A percentile compares a stretch with the other conserved stretches of the same genome.
phyloP scores from a whole-genome alignment of 805 yeast species.

The Saturnispora saitoi region DNA sequence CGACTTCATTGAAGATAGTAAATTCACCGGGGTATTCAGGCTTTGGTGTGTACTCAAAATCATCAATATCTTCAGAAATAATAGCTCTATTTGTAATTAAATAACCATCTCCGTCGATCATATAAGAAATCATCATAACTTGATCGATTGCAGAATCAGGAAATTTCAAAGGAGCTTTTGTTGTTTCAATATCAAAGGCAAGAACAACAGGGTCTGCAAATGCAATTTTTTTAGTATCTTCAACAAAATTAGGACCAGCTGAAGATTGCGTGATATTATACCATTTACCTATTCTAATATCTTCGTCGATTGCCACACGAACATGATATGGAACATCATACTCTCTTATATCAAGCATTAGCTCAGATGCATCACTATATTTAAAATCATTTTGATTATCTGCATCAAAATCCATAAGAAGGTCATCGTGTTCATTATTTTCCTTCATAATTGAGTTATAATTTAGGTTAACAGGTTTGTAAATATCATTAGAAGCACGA shows the following conservation, averaged over 20 bases:
- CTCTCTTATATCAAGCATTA: conserved; percentile 76
- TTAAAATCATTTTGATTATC: conserved; percentile 15
- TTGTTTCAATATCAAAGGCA: conserved; percentile 97
- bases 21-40: conserved; percentile 92
- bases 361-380: conserved; percentile 47
- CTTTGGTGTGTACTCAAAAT: conserved; percentile 94
- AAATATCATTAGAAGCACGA: conserved; percentile 58
- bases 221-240: conserved; percentile 67
- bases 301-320: conserved; percentile 85
- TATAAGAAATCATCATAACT: conserved; percentile 97
- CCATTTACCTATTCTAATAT: conserved; percentile 94
- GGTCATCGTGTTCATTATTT: conserved; percentile 21
- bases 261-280: conserved; percentile 64
- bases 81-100: conserved; percentile 91
- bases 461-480: conserved; percentile 44
- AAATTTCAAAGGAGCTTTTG: conserved; percentile 90
- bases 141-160: conserved; percentile 90
- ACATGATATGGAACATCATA: conserved; percentile 97
- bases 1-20: conserved; percentile 80
- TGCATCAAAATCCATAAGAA: conserved; percentile 20
- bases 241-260: conserved; percentile 45
- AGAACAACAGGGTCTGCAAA: conserved; percentile 96
- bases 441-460: conserved; percentile 26
- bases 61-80: conserved; percentile 89
- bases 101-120: conserved; percentile 97